Base-by-base conservation (phyloP, 2,329 filamentous ascomycete genomes). In the Cordyceps fumosorosea region DNA sequence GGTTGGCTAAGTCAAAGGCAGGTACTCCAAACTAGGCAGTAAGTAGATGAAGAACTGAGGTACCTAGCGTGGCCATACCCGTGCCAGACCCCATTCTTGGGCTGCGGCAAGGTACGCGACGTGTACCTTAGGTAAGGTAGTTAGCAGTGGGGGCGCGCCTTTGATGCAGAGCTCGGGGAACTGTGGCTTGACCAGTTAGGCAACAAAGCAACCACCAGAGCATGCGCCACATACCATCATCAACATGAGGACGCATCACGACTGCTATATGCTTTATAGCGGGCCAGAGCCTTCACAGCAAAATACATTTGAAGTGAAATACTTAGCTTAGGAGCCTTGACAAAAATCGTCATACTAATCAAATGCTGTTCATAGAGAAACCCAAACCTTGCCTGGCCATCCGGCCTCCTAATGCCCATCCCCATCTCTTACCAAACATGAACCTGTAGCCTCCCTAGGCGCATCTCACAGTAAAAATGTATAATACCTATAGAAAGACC, bases 71-170 rank as follows among this genome's bases (percentile, higher is more conserved):
- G 4, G n/a, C n/a, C 29, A 24, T 45, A 29, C 40, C 18, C 16
- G 3, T 45, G 10, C 47, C 42, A 45, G 20, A 55, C 26, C 18
- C 42, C 34, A n/a, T 47, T 57, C 8, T 29, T 29, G 56, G 60
- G 54, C 53, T 62, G 60, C 58, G 47, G 60, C 52, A 56, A 62
- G 60, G 60, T 62, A 62, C 60, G 54, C 60, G 60, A 62, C 60
- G 50, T 37, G 34, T 37, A 37, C 11, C 11, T 37, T 37, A 10
- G 5, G 11, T 10, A 37, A 37, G 34, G 10, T 53, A n/a, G 12
- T 22, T 47, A 29, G 53, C 37, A 29, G 60, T 62, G 60, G 60
- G 60, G 56, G 18, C 10, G 20, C 50, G 53, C 59, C 45, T 45
- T 62, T n/a, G 53, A 56, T 51, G 52, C 45, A 40, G n/a, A 10